phyloP scores from a whole-genome alignment of 176 grass and related monocot genomes.

The Chrysopogon serrulatus region DNA sequence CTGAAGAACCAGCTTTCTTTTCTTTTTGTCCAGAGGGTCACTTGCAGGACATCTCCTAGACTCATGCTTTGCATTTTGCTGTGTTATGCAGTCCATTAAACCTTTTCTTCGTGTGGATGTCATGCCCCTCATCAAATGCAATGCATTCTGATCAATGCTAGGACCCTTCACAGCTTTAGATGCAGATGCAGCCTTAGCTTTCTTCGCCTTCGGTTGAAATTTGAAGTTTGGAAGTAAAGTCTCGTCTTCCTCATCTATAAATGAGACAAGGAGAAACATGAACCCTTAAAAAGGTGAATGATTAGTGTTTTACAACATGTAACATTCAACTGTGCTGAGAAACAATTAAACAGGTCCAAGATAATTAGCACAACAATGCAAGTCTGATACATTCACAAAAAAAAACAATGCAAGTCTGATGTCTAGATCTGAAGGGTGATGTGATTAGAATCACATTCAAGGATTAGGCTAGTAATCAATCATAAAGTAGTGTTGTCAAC shows the following conservation, averaged over 20 bases:
- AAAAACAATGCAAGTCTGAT: neutral
- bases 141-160: conserved; percentile 37
- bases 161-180: conserved; percentile 28
- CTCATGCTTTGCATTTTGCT: conserved; percentile 16
- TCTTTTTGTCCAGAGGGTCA: conserved; percentile 37
- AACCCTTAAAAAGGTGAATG: neutral
- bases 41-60: conserved; percentile 15
- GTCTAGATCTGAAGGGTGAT: neutral
- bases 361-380: neutral
- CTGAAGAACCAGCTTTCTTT: conserved; percentile 36
- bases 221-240: conserved; percentile 33
- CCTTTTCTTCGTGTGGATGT: conserved; percentile 33
- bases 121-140: conserved; percentile 54
- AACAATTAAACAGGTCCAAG: neutral
- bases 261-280: conserved; percentile 11
- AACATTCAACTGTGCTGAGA: neutral
- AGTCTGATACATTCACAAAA: too few species aligned
- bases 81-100: conserved; percentile 35
- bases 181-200: conserved; percentile 32
- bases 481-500: neutral
- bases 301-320: neutral
- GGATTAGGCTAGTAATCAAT: neutral
- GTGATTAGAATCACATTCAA: neutral
- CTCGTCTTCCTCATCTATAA: conserved; percentile 52
- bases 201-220: conserved; percentile 13